Percentiles rank a stretch among this genome's conserved stretches.
These are phyloP conservation scores for Trichophaea hybrida DNA, from an alignment of 2,329 filamentous ascomycete species.

Conservation along the genomic window DNA sequence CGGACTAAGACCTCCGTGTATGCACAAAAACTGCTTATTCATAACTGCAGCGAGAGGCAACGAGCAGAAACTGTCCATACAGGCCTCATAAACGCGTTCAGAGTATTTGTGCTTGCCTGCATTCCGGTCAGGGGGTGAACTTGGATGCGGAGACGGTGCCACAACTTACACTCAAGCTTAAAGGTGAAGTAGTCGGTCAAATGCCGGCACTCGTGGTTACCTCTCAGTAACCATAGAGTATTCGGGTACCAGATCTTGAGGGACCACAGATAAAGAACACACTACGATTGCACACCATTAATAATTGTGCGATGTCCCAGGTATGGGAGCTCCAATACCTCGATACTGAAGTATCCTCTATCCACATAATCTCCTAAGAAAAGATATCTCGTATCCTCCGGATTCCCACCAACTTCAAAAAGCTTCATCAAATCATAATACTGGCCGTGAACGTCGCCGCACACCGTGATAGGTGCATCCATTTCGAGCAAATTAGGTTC, in stretches of 20 bases:
- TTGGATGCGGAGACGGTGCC: neutral
- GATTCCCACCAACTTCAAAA: constrained; percentile 95
- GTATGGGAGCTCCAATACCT: constrained; percentile 38
- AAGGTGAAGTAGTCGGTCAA: constrained; percentile 99
- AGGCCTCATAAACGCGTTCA: constrained; percentile 88
- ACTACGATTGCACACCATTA: constrained; percentile 35
- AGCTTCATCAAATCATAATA: constrained; percentile 99
- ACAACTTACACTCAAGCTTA: constrained; percentile 69
- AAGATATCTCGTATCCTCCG: constrained; percentile 87
- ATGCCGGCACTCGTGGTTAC: constrained; percentile 97
- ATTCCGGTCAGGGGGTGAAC: neutral
- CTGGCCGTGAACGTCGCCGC: constrained; percentile 94
- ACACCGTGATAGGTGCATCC: constrained; percentile 98
- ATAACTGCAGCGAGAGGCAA: constrained; percentile 89
- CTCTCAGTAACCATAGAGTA: constrained; percentile 88
- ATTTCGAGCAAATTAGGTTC: constrained; percentile 97
- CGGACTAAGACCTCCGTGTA: constrained; percentile 89
- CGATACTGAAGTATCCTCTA: constrained; percentile 96
- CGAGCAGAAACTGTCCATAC: constrained; percentile 95
- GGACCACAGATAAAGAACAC: constrained; percentile 92
- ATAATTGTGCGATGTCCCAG: neutral
- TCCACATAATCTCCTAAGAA: constrained; percentile 98
- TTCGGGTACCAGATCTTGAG: constrained; percentile 99
- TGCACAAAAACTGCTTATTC: constrained; percentile 99
- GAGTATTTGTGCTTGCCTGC: constrained; percentile 86